Conservation (phyloP, 1,284 basidiomycete species). For the Amylostereum areolatum region DNA sequence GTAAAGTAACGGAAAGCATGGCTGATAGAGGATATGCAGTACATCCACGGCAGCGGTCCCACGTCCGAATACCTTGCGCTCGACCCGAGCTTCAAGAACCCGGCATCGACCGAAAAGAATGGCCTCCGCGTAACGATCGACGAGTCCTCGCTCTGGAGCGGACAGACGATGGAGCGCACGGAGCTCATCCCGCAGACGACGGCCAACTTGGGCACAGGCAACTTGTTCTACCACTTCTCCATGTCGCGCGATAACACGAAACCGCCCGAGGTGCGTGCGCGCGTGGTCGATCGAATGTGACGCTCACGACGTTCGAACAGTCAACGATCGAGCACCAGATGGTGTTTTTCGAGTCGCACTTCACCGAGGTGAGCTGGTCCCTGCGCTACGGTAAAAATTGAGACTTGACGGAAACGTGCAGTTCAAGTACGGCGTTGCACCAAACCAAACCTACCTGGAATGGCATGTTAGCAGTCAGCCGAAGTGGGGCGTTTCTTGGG, state of each 20-base stretch:
- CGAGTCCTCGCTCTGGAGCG: slow-evolving; percentile 47
- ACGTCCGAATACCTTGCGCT: slow-evolving; percentile 53
- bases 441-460: slow-evolving; percentile 41
- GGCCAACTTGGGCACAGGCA: slow-evolving; percentile 51
- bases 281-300: neutral
- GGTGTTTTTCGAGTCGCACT: slow-evolving; percentile 60
- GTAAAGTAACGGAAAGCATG: too few species aligned
- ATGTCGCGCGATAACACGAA: slow-evolving; percentile 43
- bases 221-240: slow-evolving; percentile 63
- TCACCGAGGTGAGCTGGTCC: slow-evolving; percentile 41
- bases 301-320: slow-evolving; percentile 19
- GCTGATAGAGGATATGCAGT: slow-evolving; percentile 24
- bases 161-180: slow-evolving; percentile 30
- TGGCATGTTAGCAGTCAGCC: slow-evolving; percentile 45
- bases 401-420: slow-evolving; percentile 13
- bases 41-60: slow-evolving; percentile 52
- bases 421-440: slow-evolving; percentile 53
- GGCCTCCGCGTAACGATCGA: slow-evolving; percentile 56
- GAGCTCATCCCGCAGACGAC: slow-evolving; percentile 58
- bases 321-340: slow-evolving; percentile 52
- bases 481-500: slow-evolving; percentile 49
- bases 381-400: neutral
- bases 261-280: slow-evolving; percentile 40
- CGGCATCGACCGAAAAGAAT: slow-evolving; percentile 46
- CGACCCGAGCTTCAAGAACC: slow-evolving; percentile 53